Conservation (phyloP, 768 basidiomycete genomes). For the Pulveroboletus sp. region DNA sequence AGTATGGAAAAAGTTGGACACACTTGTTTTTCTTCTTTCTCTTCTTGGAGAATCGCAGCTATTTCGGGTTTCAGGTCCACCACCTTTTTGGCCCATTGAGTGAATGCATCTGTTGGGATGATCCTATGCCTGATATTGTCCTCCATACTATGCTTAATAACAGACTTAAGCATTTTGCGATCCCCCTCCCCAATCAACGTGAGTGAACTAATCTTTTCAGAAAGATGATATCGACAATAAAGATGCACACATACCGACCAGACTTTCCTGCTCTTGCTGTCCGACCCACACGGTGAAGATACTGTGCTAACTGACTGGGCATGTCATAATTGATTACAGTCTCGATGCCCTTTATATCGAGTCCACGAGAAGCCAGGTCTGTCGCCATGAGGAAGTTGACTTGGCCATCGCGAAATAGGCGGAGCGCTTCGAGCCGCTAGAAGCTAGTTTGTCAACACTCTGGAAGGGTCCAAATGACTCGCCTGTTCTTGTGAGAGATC, state of each 20-base stretch:
- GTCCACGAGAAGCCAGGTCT: constrained; percentile 90
- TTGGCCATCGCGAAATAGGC: constrained; percentile 80
- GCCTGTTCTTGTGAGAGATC: constrained; percentile 97
- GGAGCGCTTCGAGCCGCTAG: constrained; percentile 83
- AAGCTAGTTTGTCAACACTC: constrained; percentile 5
- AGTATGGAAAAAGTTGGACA: constrained; percentile 13
- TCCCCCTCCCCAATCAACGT: constrained; percentile 96
- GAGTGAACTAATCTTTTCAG: constrained; percentile 61
- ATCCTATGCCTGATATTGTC: constrained; percentile 89
- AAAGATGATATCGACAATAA: neutral
- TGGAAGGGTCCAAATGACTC: constrained; percentile 11
- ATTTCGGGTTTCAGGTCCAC: constrained; percentile 75
- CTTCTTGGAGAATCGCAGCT: constrained; percentile 77
- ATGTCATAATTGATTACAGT: constrained; percentile 99
- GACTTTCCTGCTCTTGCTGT: constrained; percentile 93
- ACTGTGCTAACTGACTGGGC: constrained; percentile 90
- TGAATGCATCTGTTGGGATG: constrained; percentile 71
- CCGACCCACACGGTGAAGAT: constrained; percentile 95
- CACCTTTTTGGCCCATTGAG: constrained; percentile 68
- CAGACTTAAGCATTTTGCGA: constrained; percentile 93
- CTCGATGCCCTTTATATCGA: constrained; percentile 97
- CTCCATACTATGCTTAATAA: constrained; percentile 81
- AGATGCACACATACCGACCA: constrained; percentile 65
- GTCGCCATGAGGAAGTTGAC: constrained; percentile 97
- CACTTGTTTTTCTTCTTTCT: constrained; percentile 93